These are phyloP conservation scores for Aureobasidium mangrovei DNA, from an alignment of 2,329 filamentous ascomycete species.

Conservation along the genomic window DNA sequence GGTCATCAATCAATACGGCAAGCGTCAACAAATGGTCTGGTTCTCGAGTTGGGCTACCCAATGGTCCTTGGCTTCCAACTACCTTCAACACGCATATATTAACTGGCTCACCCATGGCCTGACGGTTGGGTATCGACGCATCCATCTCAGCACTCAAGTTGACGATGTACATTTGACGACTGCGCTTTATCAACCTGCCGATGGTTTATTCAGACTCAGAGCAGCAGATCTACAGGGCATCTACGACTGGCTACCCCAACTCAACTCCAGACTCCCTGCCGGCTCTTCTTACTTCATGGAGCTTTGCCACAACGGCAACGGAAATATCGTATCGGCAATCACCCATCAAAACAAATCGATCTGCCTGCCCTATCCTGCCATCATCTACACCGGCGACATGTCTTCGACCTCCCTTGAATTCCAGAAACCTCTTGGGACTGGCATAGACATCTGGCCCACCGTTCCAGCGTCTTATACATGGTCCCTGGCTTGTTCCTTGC, in stretches of 20 bases:
- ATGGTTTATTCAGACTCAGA: conserved; percentile 42
- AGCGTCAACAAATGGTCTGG: conserved; percentile 54
- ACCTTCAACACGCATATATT: conserved; percentile 54
- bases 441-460: conserved; percentile 31
- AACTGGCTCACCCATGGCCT: conserved; percentile 53
- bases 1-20: conserved; percentile 51
- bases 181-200: conserved; percentile 34
- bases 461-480: conserved; percentile 40
- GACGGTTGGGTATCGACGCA: conserved; percentile 46
- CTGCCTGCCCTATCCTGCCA: conserved; percentile 28
- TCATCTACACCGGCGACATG: conserved; percentile 32
- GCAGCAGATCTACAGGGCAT: conserved; percentile 41
- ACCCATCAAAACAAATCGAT: conserved; percentile 17
- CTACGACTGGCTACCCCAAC: conserved; percentile 33
- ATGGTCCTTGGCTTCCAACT: conserved; percentile 48
- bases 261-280: conserved; percentile 41
- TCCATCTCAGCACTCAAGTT: conserved; percentile 49
- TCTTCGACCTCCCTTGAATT: conserved; percentile 38
- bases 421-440: conserved; percentile 34
- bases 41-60: conserved; percentile 47
- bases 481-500: conserved; percentile 40
- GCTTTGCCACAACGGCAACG: conserved; percentile 49
- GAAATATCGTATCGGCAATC: conserved; percentile 37
- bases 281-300: conserved; percentile 47
- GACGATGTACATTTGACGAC: conserved; percentile 54